Evolutionary conservation across 306 rosid genomes (phyloP), one percentile per base, ranked within the genome.

Genomic region (Trifolium subterraneum): DNA sequence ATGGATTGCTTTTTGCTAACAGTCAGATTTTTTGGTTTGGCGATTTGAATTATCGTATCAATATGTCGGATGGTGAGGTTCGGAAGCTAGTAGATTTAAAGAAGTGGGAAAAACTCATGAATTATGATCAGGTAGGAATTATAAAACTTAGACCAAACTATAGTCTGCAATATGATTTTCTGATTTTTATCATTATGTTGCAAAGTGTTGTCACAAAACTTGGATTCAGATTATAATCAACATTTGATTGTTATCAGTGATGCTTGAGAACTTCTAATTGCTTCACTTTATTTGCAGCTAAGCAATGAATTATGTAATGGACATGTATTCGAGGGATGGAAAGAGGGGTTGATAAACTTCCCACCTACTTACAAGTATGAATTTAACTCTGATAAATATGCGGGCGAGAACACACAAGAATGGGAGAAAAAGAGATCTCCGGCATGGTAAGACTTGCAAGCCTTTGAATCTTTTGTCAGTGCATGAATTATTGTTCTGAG

Each of bases 21-120:
- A 92, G 99, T 76, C 92, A 94, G 74, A 86, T 94, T 47, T 90
- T 94, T 85, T 94, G 97, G 99, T 90, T 94, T 79, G 96, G 99
- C 31, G 97, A 94, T 85, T 83, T 94, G 82, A 94, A 94, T 78
- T 94, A 92, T 74, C 97, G 99, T 12, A 84, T 94, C 82, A 90
- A 82, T 75, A 54, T 86, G 87, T 63, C 75, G 82, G 96, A 94
- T 56, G 73, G 10, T 0, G 90, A 90, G 27, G 87, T 86, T 18
- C 82, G 97, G 79, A 86, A 81, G 82, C 82, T 88, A 58, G 80
- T 92, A 60, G 85, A 85, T 65, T 76, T 72, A 70, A 85, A 83
- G 71, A 81, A 73, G 18, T 94, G 97, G 99, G 84, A 86, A 36
- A 90, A 92, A 78, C 88, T 94, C 51, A 69, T 86, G 78, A 86